These are phyloP conservation scores for Ophiostoma triangulosporum DNA, from an alignment of 2,329 filamentous ascomycete genomes.

Conservation along the genomic window DNA sequence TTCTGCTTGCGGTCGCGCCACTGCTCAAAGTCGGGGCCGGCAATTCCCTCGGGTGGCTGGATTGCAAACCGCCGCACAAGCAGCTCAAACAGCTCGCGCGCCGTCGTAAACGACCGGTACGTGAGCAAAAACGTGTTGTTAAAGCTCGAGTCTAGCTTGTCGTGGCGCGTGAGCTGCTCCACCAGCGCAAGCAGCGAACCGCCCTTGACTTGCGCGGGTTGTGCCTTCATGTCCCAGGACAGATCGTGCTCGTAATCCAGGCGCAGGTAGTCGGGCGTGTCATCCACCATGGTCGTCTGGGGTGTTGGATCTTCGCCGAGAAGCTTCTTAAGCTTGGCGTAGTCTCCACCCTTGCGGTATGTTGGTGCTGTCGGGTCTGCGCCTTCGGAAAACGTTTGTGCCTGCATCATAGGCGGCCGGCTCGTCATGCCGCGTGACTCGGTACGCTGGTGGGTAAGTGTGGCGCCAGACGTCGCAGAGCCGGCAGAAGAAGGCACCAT, in stretches of 20 bases:
- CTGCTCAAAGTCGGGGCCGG: slow-evolving; percentile 59
- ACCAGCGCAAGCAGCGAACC: slow-evolving; percentile 81
- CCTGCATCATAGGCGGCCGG: slow-evolving; percentile 35
- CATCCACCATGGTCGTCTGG: slow-evolving; percentile 44
- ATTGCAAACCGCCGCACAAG: slow-evolving; percentile 85
- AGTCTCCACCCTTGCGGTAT: slow-evolving; percentile 45
- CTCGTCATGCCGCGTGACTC: slow-evolving; percentile 39
- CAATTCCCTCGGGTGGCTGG: slow-evolving; percentile 75
- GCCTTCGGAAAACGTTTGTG: slow-evolving; percentile 54
- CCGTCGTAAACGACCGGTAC: slow-evolving; percentile 87
- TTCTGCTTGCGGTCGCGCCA: slow-evolving; percentile 96
- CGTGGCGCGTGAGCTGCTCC: slow-evolving; percentile 88
- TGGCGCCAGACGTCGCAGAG: slow-evolving; percentile 1
- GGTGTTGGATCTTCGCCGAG: slow-evolving; percentile 51
- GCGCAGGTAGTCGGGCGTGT: slow-evolving; percentile 69
- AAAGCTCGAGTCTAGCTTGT: slow-evolving; percentile 87
- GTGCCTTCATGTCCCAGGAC: slow-evolving; percentile 73
- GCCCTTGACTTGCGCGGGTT: slow-evolving; percentile 66
- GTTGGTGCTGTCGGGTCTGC: slow-evolving; percentile 30
- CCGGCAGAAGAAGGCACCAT: background rate
- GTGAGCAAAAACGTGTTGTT: slow-evolving; percentile 97
- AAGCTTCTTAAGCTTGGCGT: slow-evolving; percentile 52
- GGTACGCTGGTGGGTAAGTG: slow-evolving; percentile 35
- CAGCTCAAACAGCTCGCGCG: slow-evolving; percentile 81
- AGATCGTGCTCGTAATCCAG: slow-evolving; percentile 84